Evolutionary conservation across 1,284 basidiomycete genomes (phyloP).

Genomic region (Nidula niveotomentosa): DNA sequence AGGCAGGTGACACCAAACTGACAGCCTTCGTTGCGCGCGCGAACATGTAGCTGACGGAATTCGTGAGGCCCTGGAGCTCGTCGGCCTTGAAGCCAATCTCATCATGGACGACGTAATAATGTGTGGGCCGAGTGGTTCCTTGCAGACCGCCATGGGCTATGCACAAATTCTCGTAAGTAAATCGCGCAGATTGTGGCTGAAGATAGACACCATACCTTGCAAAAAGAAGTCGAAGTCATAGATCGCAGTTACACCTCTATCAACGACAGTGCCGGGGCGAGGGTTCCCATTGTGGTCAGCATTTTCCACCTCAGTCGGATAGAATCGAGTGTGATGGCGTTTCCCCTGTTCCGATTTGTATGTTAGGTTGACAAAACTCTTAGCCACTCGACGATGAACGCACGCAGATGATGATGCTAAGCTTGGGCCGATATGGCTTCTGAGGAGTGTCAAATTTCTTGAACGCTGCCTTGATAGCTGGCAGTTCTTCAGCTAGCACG

Average conservation of each 20-base stretch:
- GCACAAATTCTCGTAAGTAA: not conserved
- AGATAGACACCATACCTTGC: conserved; percentile 37
- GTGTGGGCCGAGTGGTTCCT: conserved; percentile 68
- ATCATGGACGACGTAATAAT: conserved; percentile 77
- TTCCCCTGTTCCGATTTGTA: conserved; percentile 42
- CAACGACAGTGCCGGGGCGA: conserved; percentile 74
- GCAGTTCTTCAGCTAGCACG: conserved; percentile 66
- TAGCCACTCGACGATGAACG: conserved; percentile 2
- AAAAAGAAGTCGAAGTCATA: conserved; percentile 81
- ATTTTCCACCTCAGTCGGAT: conserved; percentile 53
- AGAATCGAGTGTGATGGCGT: conserved; percentile 84
- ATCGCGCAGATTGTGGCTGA: not conserved
- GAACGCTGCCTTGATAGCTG: conserved; percentile 63
- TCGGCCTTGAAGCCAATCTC: conserved; percentile 70
- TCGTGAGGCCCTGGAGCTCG: conserved; percentile 59
- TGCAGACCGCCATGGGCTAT: conserved; percentile 65
- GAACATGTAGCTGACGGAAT: conserved; percentile 73
- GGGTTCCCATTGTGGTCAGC: conserved; percentile 70
- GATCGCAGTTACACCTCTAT: conserved; percentile 64
- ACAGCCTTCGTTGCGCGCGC: conserved; percentile 81
- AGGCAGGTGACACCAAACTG: conserved; percentile 75
- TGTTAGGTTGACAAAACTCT: no score
- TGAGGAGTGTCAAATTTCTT: conserved; percentile 44
- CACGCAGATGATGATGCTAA: conserved; percentile 75
- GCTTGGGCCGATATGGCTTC: conserved; percentile 56